phyloP scores from a whole-genome alignment of 2,329 filamentous ascomycete species.

The Trichocomaceae sp. region DNA sequence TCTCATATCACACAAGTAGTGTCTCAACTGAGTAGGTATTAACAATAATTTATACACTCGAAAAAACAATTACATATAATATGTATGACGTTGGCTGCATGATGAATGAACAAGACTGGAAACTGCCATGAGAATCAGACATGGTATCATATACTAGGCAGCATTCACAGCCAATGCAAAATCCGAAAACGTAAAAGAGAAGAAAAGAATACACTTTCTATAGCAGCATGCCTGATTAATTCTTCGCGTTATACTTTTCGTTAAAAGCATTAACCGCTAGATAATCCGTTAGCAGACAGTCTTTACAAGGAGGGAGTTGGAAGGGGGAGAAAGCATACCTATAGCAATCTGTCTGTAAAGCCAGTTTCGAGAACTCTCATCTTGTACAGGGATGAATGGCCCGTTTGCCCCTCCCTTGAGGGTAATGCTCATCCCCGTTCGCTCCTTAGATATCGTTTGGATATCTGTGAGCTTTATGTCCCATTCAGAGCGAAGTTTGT shows the following conservation, averaged over 20 bases:
- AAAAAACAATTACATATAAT: neutral
- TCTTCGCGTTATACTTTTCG: constrained; percentile 59
- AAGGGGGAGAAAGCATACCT: constrained; percentile 28
- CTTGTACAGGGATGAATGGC: constrained; percentile 88
- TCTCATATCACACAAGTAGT: neutral
- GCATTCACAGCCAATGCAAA: neutral
- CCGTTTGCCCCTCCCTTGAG: constrained; percentile 87
- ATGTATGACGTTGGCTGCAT: neutral
- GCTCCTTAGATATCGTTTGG: constrained; percentile 93
- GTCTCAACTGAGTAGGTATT: neutral
- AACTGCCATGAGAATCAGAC: neutral
- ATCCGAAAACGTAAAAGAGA: neutral
- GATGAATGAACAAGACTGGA: neutral
- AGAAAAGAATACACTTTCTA: neutral
- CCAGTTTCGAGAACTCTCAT: constrained; percentile 68
- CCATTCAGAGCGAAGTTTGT: constrained; percentile 85
- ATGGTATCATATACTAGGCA: too few relatives aligned
- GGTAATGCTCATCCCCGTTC: constrained; percentile 84
- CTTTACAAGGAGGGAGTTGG: neutral
- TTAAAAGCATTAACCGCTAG: constrained; percentile 60
- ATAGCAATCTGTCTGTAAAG: constrained; percentile 60
- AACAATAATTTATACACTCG: constrained; percentile 5
- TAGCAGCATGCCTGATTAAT: constrained; percentile 24
- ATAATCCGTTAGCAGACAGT: constrained; percentile 2
- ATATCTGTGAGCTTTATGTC: constrained; percentile 93